Conservation (phyloP, 2,329 filamentous ascomycete genomes). For the Hypocreales sp. region DNA sequence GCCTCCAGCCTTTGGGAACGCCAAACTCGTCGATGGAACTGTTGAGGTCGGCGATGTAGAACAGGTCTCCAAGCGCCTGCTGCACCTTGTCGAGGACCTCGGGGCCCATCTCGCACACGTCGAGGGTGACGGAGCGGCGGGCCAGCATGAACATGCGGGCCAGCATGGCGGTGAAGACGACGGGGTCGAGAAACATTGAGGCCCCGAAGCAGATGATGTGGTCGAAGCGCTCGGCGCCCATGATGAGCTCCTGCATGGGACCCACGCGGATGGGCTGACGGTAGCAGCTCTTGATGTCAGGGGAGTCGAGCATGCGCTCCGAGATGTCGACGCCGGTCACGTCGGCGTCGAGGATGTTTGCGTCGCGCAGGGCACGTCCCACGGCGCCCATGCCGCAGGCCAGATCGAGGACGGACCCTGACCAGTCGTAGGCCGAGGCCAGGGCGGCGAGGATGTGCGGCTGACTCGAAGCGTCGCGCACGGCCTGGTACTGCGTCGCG, state of each 20-base stretch:
- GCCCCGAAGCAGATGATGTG: background rate
- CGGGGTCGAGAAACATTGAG: background rate
- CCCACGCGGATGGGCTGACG: background rate
- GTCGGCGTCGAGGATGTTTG: background rate
- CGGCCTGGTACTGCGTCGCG: background rate
- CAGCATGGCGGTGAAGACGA: background rate
- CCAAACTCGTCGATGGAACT: background rate
- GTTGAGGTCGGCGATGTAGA: background rate
- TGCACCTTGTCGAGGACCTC: background rate
- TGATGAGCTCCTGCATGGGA: background rate
- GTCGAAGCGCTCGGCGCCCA: background rate
- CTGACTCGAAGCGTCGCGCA: background rate
- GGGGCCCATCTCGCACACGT: background rate
- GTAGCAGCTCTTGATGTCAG: background rate
- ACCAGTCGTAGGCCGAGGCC: background rate
- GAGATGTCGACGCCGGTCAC: background rate
- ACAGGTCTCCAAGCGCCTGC: background rate
- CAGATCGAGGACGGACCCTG: background rate
- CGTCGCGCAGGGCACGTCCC: background rate
- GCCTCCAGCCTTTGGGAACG: background rate
- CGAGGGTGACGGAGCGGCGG: background rate
- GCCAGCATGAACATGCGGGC: background rate
- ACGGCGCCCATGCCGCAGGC: background rate
- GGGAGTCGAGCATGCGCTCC: background rate
- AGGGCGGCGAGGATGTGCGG: background rate